phyloP scores from a whole-genome alignment of 352 stramenopile genomes.

The Phytopythium cucurbitacearum region DNA sequence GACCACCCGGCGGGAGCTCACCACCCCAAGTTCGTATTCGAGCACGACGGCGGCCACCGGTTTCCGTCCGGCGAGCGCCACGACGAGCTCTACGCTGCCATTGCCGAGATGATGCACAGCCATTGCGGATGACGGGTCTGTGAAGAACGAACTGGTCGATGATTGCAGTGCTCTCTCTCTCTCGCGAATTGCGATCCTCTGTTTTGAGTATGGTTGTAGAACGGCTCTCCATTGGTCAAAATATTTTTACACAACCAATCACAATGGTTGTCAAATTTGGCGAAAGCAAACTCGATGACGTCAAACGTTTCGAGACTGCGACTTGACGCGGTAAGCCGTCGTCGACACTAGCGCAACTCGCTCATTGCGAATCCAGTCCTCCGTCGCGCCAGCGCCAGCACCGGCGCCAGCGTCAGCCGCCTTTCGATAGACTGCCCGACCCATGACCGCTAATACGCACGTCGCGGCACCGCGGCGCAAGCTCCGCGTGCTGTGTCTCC shows the following conservation, averaged over 20 bases:
- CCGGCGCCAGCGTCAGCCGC: no score
- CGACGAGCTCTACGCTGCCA: slow-evolving; percentile 15
- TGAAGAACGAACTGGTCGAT: neutral
- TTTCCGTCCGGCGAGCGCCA: slow-evolving; percentile 21
- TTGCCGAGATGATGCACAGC: slow-evolving; percentile 14
- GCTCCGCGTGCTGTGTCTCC: slow-evolving; percentile 68
- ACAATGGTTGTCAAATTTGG: neutral
- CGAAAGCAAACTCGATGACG: neutral
- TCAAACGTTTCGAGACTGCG: slow-evolving; percentile 2
- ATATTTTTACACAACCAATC: neutral
- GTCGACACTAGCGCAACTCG: no score
- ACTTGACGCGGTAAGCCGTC: no score
- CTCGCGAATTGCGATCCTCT: neutral
- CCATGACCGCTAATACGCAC: slow-evolving; percentile 2
- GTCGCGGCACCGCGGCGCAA: slow-evolving; percentile 12
- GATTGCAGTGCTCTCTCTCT: no score
- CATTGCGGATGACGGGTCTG: slow-evolving; percentile 10
- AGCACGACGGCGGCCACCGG: slow-evolving; percentile 24
- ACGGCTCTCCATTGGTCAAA: neutral
- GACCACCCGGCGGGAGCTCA: slow-evolving; percentile 4
- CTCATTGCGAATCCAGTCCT: no score
- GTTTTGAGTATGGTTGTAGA: neutral
- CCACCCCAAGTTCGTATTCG: slow-evolving; percentile 17
- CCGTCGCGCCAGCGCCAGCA: no score
- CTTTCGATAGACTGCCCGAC: no score